Conservation (phyloP, 2,329 filamentous ascomycete genomes). For the Ophioceras dolichostomum region DNA sequence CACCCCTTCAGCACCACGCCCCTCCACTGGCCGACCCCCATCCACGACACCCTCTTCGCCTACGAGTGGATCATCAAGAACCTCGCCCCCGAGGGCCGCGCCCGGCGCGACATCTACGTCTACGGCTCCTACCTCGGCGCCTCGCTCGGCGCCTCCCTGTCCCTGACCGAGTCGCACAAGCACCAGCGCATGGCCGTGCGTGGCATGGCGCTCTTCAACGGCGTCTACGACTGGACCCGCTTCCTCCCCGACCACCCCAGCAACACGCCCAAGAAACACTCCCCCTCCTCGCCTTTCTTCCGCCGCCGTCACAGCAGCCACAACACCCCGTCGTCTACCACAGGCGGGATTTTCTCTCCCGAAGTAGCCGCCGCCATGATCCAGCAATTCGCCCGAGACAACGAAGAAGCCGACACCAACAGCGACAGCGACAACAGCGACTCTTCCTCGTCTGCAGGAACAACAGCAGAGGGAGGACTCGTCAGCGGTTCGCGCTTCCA, state of each 20-base stretch:
- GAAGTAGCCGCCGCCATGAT: not conserved
- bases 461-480: too few species aligned
- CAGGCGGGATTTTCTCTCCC: not conserved
- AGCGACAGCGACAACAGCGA: constrained; percentile 11
- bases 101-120: constrained; percentile 30
- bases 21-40: constrained; percentile 39
- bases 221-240: constrained; percentile 53
- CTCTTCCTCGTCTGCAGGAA: too few species aligned
- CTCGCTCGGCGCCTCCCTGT: constrained; percentile 40
- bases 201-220: constrained; percentile 44
- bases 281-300: too few species aligned
- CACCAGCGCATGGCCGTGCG: constrained; percentile 32
- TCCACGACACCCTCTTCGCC: constrained; percentile 42
- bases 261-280: too few species aligned
- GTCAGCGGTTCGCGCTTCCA: constrained; percentile 23
- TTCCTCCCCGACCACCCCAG: constrained; percentile 41
- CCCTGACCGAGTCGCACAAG: constrained; percentile 40
- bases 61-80: constrained; percentile 39
- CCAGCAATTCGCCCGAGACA: not conserved
- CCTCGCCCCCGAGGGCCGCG: constrained; percentile 20
- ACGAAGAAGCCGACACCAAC: constrained; percentile 10
- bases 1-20: constrained; percentile 11
- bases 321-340: constrained; percentile 5
- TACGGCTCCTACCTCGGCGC: constrained; percentile 48
- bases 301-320: constrained; percentile 5